A percentile compares a stretch with the other conserved stretches of the same genome.
Evolutionary conservation across 2,329 filamentous ascomycete genomes (phyloP).

Genomic region (Neofusicoccum laricinum): DNA sequence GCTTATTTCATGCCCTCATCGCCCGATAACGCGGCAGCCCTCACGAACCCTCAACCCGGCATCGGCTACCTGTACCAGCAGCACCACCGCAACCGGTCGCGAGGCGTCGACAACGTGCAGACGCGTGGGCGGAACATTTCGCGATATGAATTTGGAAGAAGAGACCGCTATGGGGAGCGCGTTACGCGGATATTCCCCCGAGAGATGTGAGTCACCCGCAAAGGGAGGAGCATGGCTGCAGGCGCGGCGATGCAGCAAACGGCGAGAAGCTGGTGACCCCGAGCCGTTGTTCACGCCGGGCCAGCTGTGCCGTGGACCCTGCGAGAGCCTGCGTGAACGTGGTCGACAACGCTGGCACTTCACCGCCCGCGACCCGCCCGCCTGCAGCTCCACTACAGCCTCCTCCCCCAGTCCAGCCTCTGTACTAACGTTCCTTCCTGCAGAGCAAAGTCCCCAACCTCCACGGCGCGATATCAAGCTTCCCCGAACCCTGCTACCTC

Average conservation of each 20-base stretch:
- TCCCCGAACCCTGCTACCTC: slow-evolving; percentile 37
- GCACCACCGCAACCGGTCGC: slow-evolving; percentile 33
- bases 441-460: slow-evolving; percentile 38
- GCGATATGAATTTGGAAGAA: slow-evolving; percentile 42
- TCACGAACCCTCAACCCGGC: slow-evolving; percentile 32
- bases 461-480: slow-evolving; percentile 33
- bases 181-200: slow-evolving; percentile 40
- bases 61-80: slow-evolving; percentile 36
- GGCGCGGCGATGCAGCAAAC: background rate
- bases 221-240: background rate
- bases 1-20: slow-evolving; percentile 22
- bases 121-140: slow-evolving; percentile 35
- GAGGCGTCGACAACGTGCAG: slow-evolving; percentile 33
- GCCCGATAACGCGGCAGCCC: slow-evolving; percentile 31
- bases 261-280: background rate
- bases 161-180: slow-evolving; percentile 36
- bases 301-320: background rate
- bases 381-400: background rate
- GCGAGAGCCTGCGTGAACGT: background rate
- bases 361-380: background rate
- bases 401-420: background rate
- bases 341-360: slow-evolving; percentile 1
- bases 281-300: background rate
- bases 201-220: slow-evolving; percentile 35
- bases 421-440: background rate